Conservation (phyloP, 495 filamentous ascomycete species). For the Daldinia bambusicola region DNA sequence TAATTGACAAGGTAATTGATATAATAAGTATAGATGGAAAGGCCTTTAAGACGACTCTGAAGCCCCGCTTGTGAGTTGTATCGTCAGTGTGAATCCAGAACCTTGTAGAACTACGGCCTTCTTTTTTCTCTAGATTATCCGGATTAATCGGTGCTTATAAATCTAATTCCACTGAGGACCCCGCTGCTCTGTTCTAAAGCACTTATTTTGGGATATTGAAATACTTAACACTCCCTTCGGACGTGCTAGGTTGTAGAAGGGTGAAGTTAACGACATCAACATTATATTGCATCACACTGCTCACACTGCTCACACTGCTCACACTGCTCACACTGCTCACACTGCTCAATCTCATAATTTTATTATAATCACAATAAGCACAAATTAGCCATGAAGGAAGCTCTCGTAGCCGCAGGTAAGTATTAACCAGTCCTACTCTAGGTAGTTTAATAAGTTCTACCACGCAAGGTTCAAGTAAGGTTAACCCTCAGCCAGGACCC, state of each 20-base stretch:
- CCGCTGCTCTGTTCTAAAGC: neutral
- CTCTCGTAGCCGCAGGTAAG: constrained; percentile 60
- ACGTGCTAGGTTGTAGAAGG: neutral
- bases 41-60: neutral
- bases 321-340: neutral
- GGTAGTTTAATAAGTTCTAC: too few relatives aligned
- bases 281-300: neutral
- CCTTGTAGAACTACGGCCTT: neutral
- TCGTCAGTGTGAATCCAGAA: neutral
- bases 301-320: neutral
- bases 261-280: neutral
- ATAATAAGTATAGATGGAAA: neutral
- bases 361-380: neutral
- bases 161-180: neutral
- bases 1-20: neutral
- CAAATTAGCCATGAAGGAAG: constrained; percentile 69
- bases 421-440: too few relatives aligned
- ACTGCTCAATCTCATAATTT: neutral
- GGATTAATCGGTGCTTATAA: neutral
- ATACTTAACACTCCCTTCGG: neutral
- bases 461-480: neutral
- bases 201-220: neutral
- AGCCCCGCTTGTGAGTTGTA: neutral
- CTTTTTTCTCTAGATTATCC: neutral
- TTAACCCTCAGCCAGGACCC: constrained; percentile 45